phyloP scores from a whole-genome alignment of 768 basidiomycete species.

The Boletus sp. region DNA sequence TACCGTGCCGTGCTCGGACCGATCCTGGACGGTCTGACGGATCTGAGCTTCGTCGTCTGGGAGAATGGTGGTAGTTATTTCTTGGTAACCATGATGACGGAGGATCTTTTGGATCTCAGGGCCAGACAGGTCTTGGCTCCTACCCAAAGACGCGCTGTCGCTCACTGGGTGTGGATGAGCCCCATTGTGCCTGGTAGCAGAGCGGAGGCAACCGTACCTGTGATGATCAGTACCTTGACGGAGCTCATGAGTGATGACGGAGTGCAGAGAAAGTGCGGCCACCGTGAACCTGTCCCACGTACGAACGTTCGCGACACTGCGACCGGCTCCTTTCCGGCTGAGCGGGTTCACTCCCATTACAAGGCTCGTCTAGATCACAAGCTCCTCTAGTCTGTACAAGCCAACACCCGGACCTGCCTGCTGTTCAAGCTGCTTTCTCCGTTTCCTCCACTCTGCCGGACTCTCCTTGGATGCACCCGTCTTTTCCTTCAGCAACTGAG shows the following conservation, averaged over 20 bases:
- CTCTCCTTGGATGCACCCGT: conserved; percentile 34
- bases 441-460: conserved; percentile 48
- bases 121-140: conserved; percentile 61
- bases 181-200: neutral
- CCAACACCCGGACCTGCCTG: conserved; percentile 55
- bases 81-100: conserved; percentile 35
- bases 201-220: conserved; percentile 18
- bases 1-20: conserved; percentile 44
- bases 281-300: neutral
- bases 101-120: conserved; percentile 59
- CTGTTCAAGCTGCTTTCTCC: conserved; percentile 53
- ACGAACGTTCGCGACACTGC: too few species aligned
- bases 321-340: too few species aligned
- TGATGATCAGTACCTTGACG: conserved; percentile 26
- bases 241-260: conserved; percentile 16
- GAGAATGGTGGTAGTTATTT: conserved; percentile 46
- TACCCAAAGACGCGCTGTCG: conserved; percentile 59
- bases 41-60: conserved; percentile 65
- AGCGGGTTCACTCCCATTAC: too few species aligned
- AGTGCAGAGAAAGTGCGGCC: too few species aligned
- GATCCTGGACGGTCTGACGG: conserved; percentile 43
- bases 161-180: conserved; percentile 45
- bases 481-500: conserved; percentile 50
- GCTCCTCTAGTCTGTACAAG: conserved; percentile 70
- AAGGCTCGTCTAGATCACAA: conserved; percentile 43